These are phyloP conservation scores for Ophiostoma pallidulum DNA, from an alignment of 2,329 filamentous ascomycete species.

Conservation along the genomic window DNA sequence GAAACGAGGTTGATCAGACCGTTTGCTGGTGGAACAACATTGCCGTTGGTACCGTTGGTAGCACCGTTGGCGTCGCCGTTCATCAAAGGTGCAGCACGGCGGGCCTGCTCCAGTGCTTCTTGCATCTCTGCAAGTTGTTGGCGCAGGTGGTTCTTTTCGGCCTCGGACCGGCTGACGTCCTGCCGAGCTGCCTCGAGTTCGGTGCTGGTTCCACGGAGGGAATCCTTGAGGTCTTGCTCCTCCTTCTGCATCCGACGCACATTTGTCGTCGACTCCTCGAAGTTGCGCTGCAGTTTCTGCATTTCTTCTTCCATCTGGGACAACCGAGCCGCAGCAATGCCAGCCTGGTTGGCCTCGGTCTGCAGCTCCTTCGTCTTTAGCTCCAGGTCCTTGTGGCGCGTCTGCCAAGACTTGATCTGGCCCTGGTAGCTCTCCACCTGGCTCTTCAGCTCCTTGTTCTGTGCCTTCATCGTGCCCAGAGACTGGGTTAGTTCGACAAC, in stretches of 20 bases:
- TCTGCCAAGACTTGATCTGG: conserved; percentile 95
- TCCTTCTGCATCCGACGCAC: conserved; percentile 94
- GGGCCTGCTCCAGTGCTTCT: conserved; percentile 84
- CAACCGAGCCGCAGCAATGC: conserved; percentile 84
- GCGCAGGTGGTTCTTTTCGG: conserved; percentile 74
- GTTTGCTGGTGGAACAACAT: conserved; percentile 44
- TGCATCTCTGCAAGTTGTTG: conserved; percentile 85
- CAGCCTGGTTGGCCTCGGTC: conserved; percentile 92
- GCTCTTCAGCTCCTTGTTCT: conserved; percentile 80
- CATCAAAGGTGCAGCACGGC: conserved; percentile 58
- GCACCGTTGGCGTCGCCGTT: conserved; percentile 50
- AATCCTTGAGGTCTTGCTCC: conserved; percentile 76
- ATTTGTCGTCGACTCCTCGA: conserved; percentile 82
- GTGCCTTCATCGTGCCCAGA: conserved; percentile 80
- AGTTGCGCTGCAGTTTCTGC: conserved; percentile 77
- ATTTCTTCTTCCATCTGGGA: conserved; percentile 93
- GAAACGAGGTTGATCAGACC: conserved; percentile 95
- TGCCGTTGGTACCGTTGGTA: conserved; percentile 19
- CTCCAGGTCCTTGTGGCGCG: conserved; percentile 81
- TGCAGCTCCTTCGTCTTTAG: conserved; percentile 87
- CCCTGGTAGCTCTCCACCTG: conserved; percentile 94
- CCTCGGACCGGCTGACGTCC: conserved; percentile 66
- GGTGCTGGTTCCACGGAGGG: conserved; percentile 64
- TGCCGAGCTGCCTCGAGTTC: conserved; percentile 75
- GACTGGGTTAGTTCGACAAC: conserved; percentile 96